Percentiles rank a stretch among this genome's conserved stretches.
These are phyloP conservation scores for Dendrobium chrysotoxum DNA, from an alignment of 106 monocot species.

Conservation along the genomic window DNA sequence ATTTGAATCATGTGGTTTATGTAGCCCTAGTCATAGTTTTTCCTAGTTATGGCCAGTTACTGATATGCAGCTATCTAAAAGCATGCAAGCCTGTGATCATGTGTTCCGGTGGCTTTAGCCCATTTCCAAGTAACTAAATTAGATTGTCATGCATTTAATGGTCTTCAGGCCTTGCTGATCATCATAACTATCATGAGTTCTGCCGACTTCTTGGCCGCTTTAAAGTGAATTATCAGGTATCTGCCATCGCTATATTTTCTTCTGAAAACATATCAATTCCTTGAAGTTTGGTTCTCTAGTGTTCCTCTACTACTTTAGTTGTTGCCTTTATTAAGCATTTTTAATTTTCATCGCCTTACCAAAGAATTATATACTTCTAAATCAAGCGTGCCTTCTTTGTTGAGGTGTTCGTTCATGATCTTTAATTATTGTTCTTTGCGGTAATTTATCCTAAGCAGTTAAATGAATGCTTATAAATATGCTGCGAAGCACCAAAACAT, in stretches of 20 bases:
- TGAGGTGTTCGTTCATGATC: background rate
- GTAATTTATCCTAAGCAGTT: background rate
- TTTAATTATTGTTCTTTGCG: background rate
- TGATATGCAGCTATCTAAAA: background rate
- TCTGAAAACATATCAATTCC: background rate
- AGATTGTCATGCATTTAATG: slow-evolving; percentile 2
- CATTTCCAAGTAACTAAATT: background rate
- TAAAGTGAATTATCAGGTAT: slow-evolving; percentile 94
- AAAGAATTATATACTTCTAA: background rate
- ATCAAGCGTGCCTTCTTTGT: background rate
- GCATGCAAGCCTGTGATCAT: background rate
- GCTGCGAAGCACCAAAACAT: background rate
- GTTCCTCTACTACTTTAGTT: background rate
- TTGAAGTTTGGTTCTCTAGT: background rate
- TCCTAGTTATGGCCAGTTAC: background rate
- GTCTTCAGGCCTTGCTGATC: slow-evolving; percentile 77
- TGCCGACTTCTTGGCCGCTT: slow-evolving; percentile 89
- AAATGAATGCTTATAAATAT: background rate
- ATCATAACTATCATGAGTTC: slow-evolving; percentile 97
- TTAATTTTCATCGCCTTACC: background rate
- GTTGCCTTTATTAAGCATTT: background rate
- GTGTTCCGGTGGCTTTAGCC: background rate
- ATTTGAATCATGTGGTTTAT: background rate
- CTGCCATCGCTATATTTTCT: background rate
- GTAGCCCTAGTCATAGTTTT: background rate